Evolutionary conservation across 2,329 filamentous ascomycete species (phyloP).

Genomic region (Ilyonectria sp.): DNA sequence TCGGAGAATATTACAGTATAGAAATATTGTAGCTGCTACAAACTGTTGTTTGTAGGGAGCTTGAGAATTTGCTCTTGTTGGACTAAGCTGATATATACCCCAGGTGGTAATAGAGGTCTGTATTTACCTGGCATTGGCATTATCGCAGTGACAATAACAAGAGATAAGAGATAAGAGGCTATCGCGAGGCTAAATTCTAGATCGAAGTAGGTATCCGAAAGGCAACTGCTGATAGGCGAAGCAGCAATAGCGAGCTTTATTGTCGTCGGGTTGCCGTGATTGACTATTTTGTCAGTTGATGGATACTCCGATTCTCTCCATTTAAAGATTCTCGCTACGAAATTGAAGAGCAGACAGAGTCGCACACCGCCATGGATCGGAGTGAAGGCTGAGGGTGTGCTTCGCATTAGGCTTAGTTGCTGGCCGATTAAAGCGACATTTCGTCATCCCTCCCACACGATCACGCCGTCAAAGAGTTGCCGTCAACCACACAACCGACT

Average conservation of each 20-base stretch:
- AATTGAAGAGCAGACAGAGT: too few species aligned
- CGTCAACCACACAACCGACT: too few species aligned
- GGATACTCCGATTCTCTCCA: not conserved
- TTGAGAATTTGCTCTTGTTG: not conserved
- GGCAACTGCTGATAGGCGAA: not conserved
- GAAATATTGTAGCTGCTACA: not conserved
- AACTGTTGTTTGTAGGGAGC: not conserved
- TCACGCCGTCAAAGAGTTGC: too few species aligned
- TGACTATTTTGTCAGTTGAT: not conserved
- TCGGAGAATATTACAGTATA: not conserved
- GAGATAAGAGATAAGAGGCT: not conserved
- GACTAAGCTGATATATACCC: not conserved
- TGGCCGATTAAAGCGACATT: too few species aligned
- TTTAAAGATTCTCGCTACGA: too few species aligned
- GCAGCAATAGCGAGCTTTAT: not conserved
- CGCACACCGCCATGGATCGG: too few species aligned
- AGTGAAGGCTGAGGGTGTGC: too few species aligned
- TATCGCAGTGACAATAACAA: not conserved
- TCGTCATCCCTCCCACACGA: too few species aligned
- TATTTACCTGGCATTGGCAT: not conserved
- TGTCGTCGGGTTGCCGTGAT: not conserved
- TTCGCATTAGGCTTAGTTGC: too few species aligned
- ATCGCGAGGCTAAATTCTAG: not conserved
- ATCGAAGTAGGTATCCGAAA: not conserved
- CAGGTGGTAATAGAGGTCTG: too few species aligned